Conservation (phyloP, 495 filamentous ascomycete species). For the Hypoxylon subgilvum region DNA sequence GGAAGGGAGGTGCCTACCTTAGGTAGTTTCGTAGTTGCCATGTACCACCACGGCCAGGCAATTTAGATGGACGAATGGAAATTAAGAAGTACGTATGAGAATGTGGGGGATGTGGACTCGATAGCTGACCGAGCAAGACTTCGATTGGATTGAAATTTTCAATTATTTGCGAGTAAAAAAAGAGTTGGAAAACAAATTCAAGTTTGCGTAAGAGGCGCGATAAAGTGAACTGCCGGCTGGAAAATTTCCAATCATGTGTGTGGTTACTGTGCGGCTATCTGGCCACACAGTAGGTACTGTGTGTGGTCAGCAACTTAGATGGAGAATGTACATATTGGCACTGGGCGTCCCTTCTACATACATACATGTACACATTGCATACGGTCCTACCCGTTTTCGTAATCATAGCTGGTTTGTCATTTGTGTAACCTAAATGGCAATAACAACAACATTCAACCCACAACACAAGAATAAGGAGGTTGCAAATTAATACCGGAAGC, state of each 20-base stretch:
- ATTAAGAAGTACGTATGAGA: constrained; percentile 12
- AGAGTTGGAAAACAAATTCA: neutral
- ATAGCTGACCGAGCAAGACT: constrained; percentile 19
- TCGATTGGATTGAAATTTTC: neutral
- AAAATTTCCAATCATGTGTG: constrained; percentile 5
- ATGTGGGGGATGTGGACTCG: constrained; percentile 10
- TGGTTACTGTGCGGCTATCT: too few relatives aligned
- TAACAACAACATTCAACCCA: neutral
- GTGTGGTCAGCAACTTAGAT: too few relatives aligned
- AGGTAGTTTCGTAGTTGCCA: too few relatives aligned
- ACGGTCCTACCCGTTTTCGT: constrained; percentile 7
- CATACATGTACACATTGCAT: neutral
- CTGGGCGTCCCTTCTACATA: neutral
- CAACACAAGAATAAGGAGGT: constrained; percentile 14
- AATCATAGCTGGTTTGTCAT: constrained; percentile 37
- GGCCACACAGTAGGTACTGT: too few relatives aligned
- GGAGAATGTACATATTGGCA: constrained; percentile 4
- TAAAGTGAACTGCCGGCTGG: constrained; percentile 28
- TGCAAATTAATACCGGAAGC: constrained; percentile 38
- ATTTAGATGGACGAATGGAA: constrained; percentile 27
- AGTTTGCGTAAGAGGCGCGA: constrained; percentile 25
- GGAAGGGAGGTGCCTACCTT: too few relatives aligned
- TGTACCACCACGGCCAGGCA: too few relatives aligned
- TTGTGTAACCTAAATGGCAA: constrained; percentile 34
- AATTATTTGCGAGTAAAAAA: too few relatives aligned